Evolutionary conservation across 2,329 filamentous ascomycete species (phyloP).

Genomic region (Cladophialophora yegresii): DNA sequence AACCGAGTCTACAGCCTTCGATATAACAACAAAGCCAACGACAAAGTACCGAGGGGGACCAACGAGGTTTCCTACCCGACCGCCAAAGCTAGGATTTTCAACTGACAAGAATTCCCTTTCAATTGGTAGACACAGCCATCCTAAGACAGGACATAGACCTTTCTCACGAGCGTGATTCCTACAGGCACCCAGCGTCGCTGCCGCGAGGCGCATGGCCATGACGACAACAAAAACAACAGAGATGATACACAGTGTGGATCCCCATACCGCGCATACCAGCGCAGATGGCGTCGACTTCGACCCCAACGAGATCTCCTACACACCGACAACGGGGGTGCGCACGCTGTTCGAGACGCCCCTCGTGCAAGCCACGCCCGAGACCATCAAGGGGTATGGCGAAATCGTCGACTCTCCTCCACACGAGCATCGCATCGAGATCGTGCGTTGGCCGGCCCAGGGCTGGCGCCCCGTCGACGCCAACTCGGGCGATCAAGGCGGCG

Average conservation of each 20-base stretch:
- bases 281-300: conserved; percentile 12
- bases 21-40: too few species aligned
- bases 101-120: not conserved
- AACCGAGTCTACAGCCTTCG: too few species aligned
- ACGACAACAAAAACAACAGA: conserved; percentile 10
- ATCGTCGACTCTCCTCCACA: conserved; percentile 20
- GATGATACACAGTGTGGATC: not conserved
- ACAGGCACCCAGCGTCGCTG: not conserved
- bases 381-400: conserved; percentile 22
- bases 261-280: not conserved
- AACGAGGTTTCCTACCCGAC: too few species aligned
- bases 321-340: conserved; percentile 22
- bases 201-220: not conserved
- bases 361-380: conserved; percentile 18
- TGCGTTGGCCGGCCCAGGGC: conserved; percentile 22
- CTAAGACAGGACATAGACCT: not conserved
- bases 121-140: not conserved
- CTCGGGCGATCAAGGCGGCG: conserved; percentile 23
- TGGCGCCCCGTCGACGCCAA: conserved; percentile 22
- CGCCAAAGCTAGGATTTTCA: too few species aligned
- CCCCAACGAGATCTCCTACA: conserved; percentile 18
- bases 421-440: conserved; percentile 21
- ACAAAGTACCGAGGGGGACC: too few species aligned
- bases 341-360: conserved; percentile 16
- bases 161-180: not conserved